Evolutionary conservation across 192 early-diverging fungal genomes (phyloP), one percentile per base, ranked within the genome.

Genomic region (Umbelopsis vinacea): DNA sequence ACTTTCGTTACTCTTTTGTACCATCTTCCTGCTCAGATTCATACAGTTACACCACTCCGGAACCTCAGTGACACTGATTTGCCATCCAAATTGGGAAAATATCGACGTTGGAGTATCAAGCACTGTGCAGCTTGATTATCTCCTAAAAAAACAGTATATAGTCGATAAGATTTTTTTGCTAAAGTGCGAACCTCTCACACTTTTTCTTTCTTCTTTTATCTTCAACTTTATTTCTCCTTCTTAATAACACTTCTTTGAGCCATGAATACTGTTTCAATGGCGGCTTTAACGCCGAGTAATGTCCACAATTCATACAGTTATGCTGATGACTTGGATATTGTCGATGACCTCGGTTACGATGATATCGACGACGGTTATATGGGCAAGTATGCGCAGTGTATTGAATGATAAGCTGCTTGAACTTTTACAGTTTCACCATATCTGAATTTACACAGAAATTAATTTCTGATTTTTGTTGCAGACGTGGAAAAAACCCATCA

Each of bases 301-400:
- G 57, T 19, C 8, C 33, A 63, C 15, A 63, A 26, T 37, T 14
- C 57, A n/a, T 63, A 63, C 14, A 29, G 33, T 63, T 63, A 37
- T 12, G 68, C 55, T 4, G 67, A 69, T 24, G 67, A 69, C 21
- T 67, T 78, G 12, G 76, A 70, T 48, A 78, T 78, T 17, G 52
- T 78, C 12, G 72, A 78, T n/a, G 29, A 67, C n/a, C 52, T 78
- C 4, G 72, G 66, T 55, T 78, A 78, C 40, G 76, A 78, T 45
- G 72, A 78, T 69, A 52, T 74, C 4, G 76, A 78, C 50, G 70
- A 73, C 35, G 72, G 69, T 37, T 50, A 74, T 46, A 74, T 78
- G 52, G 76, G 76, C 73, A 78, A 45, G 54, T 50, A 21, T 6
- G 24, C 22, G 3, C 12, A 74, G 46, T 8, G 21, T 48, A 69